Conservation (phyloP, 108 stramenopile species). For the Hondaea fermentalgiana region DNA sequence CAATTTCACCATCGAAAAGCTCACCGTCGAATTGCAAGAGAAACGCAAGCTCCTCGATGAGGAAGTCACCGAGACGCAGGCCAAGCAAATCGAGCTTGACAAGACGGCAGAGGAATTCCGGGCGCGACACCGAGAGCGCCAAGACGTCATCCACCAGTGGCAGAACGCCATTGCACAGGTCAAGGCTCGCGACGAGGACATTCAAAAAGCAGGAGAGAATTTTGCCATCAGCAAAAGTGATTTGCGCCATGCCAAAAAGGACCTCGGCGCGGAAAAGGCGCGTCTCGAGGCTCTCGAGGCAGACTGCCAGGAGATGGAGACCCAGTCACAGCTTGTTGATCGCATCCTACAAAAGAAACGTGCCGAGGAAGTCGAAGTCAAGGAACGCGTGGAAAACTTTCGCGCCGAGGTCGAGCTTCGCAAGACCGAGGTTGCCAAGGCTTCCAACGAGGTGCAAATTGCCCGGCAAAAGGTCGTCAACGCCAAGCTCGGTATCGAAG, state of each 20-base stretch:
- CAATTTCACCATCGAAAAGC: constrained; percentile 51
- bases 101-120: constrained; percentile 59
- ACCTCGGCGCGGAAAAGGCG: constrained; percentile 29
- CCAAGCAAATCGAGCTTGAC: constrained; percentile 64
- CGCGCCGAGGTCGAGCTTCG: constrained; percentile 60
- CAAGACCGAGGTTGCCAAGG: constrained; percentile 47
- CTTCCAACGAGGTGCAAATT: constrained; percentile 41
- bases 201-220: constrained; percentile 43
- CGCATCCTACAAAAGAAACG: constrained; percentile 52
- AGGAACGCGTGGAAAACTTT: constrained; percentile 40
- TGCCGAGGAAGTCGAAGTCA: constrained; percentile 42
- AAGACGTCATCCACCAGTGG: constrained; percentile 64
- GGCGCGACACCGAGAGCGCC: constrained; percentile 62
- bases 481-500: constrained; percentile 26
- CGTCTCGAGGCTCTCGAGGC: constrained; percentile 38
- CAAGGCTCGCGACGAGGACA: constrained; percentile 61
- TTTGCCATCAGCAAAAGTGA: constrained; percentile 30
- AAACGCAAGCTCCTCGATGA: constrained; percentile 49
- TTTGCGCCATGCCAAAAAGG: constrained; percentile 21
- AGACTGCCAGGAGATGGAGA: constrained; percentile 51
- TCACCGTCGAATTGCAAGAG: constrained; percentile 42
- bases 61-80: constrained; percentile 53
- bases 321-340: constrained; percentile 42
- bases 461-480: constrained; percentile 41
- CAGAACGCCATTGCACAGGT: constrained; percentile 63